phyloP scores from a whole-genome alignment of 2,329 filamentous ascomycete genomes.

The Fusarium oligoseptatum region DNA sequence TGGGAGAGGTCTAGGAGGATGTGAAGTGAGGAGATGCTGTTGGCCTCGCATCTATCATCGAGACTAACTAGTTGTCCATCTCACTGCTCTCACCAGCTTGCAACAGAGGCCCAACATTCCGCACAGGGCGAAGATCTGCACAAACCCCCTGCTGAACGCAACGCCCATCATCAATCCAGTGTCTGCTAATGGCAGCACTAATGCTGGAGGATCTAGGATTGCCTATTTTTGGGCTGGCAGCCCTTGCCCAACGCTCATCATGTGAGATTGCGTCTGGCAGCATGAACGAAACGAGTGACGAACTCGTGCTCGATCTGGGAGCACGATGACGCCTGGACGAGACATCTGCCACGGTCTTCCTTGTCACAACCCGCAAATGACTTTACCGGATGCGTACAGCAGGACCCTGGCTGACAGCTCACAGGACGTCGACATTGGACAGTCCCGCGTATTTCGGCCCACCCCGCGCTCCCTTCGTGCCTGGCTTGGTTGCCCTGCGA shows the following conservation, averaged over 20 bases:
- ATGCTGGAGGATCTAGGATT: constrained; percentile 5
- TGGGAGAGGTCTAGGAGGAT: neutral
- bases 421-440: constrained; percentile 5
- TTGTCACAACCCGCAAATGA: constrained; percentile 21
- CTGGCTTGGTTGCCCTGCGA: constrained; percentile 21
- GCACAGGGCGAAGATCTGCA: constrained; percentile 18
- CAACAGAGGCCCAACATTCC: constrained; percentile 5
- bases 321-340: constrained; percentile 10
- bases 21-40: constrained; percentile 16
- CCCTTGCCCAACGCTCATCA: constrained; percentile 7
- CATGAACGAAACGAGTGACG: constrained; percentile 24
- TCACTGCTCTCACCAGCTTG: constrained; percentile 22
- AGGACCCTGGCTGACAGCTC: constrained; percentile 25
- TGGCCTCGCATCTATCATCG: constrained; percentile 10
- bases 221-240: constrained; percentile 31
- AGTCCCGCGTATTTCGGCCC: constrained; percentile 11
- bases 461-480: neutral
- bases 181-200: constrained; percentile 6
- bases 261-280: constrained; percentile 28
- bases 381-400: constrained; percentile 22
- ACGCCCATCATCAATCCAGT: constrained; percentile 24
- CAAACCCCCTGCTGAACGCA: neutral
- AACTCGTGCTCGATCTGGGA: constrained; percentile 26
- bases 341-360: neutral
- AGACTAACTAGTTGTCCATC: constrained; percentile 10